A percentile compares a stretch with the other conserved stretches of the same genome.
These are phyloP conservation scores for Cytospora piceae DNA, from an alignment of 2,329 filamentous ascomycete genomes.

Conservation along the genomic window DNA sequence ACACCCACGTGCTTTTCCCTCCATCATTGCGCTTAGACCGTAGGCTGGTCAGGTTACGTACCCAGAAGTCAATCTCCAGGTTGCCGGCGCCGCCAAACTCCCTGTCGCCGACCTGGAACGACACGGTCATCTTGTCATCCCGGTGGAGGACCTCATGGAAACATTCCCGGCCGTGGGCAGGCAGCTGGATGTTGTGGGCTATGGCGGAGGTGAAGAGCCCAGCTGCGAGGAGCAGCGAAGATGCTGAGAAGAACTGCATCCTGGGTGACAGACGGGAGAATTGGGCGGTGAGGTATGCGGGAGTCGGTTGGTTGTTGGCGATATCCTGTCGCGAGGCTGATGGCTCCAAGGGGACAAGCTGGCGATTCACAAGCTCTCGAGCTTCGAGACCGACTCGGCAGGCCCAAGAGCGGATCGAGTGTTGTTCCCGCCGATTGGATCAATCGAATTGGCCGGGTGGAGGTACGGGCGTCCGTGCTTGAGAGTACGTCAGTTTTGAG, in stretches of 20 bases:
- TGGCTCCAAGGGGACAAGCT: slow-evolving; percentile 27
- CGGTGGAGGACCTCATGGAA: slow-evolving; percentile 92
- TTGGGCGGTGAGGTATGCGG: slow-evolving; percentile 22
- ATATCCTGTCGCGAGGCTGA: slow-evolving; percentile 22
- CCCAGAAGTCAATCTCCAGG: slow-evolving; percentile 97
- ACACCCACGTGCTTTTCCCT: background rate
- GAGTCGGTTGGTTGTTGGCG: slow-evolving; percentile 24
- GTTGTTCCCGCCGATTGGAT: slow-evolving; percentile 19
- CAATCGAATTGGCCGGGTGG: slow-evolving; percentile 3
- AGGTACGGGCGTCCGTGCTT: slow-evolving; percentile 21
- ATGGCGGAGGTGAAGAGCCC: slow-evolving; percentile 64
- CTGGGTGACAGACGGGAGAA: slow-evolving; percentile 30
- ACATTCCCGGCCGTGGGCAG: slow-evolving; percentile 92
- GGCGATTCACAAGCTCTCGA: slow-evolving; percentile 29
- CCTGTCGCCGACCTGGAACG: slow-evolving; percentile 95
- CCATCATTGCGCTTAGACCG: background rate
- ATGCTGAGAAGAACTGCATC: slow-evolving; percentile 50
- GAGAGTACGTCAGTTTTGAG: slow-evolving; percentile 6
- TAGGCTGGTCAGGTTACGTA: slow-evolving; percentile 50
- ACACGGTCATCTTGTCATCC: slow-evolving; percentile 98
- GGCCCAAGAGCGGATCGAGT: slow-evolving; percentile 20
- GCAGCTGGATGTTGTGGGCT: slow-evolving; percentile 95
- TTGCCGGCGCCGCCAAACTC: slow-evolving; percentile 96
- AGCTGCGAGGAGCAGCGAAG: slow-evolving; percentile 48
- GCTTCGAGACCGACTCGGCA: slow-evolving; percentile 28